These are phyloP conservation scores for Teunomyces kruisii DNA, from an alignment of 805 yeast genomes.

Conservation along the genomic window DNA sequence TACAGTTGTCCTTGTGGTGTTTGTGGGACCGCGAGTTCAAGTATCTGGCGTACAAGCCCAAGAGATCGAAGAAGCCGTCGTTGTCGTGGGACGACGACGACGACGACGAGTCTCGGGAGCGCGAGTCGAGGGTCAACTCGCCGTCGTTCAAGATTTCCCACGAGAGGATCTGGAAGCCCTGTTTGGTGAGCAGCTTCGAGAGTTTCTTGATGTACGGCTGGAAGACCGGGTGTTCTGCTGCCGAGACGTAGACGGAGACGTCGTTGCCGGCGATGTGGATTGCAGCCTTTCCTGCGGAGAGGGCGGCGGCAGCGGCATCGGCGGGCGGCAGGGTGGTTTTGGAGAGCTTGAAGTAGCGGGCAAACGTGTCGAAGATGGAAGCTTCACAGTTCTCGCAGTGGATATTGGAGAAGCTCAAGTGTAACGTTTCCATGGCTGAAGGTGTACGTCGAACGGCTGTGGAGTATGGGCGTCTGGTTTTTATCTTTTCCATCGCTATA, in stretches of 20 bases:
- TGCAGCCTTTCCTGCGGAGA: constrained; percentile 11
- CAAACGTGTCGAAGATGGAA: constrained; percentile 30
- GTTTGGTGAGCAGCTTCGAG: constrained; percentile 22
- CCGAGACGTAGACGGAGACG: constrained; percentile 25
- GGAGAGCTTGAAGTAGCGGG: constrained; percentile 16
- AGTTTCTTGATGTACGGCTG: constrained; percentile 21
- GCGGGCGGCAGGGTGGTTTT: not conserved
- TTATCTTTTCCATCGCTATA: constrained; percentile 1
- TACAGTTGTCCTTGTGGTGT: constrained; percentile 43
- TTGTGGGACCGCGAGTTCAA: constrained; percentile 16
- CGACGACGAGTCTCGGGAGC: constrained; percentile 6
- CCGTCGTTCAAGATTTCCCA: constrained; percentile 32
- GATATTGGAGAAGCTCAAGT: constrained; percentile 40
- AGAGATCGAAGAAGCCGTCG: constrained; percentile 14
- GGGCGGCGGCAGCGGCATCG: not conserved
- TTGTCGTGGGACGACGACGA: constrained; percentile 6
- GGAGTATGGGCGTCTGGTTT: not conserved
- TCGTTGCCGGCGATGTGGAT: constrained; percentile 21
- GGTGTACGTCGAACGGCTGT: not conserved
- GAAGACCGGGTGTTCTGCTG: constrained; percentile 5
- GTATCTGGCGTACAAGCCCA: constrained; percentile 16
- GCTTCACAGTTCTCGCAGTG: constrained; percentile 56
- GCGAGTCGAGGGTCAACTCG: constrained; percentile 8
- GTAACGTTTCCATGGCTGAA: constrained; percentile 21
- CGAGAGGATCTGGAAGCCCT: constrained; percentile 38